phyloP scores from a whole-genome alignment of 1,139 yeast genomes.

The Pneumocystis sp. region DNA sequence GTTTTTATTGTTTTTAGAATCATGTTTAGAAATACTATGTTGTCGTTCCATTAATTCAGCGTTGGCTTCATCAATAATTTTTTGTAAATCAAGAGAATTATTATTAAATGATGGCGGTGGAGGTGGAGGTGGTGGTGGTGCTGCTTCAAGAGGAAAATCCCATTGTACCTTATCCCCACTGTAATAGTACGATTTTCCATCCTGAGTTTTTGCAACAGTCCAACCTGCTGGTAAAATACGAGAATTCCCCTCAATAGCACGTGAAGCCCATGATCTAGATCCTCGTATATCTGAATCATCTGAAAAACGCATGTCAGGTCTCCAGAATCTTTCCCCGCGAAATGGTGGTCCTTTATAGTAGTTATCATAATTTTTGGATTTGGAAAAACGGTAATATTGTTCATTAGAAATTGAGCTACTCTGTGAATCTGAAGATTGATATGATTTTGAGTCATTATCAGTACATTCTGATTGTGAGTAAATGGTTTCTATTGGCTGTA shows the following conservation, averaged over 20 bases:
- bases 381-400: background rate
- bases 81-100: slow-evolving; percentile 22
- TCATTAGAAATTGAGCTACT: background rate
- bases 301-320: background rate
- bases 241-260: background rate
- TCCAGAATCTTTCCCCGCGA: slow-evolving; percentile 3
- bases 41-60: slow-evolving; percentile 17
- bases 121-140: slow-evolving; percentile 8
- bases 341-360: background rate
- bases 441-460: slow-evolving; percentile 6
- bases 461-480: background rate
- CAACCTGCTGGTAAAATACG: slow-evolving; percentile 26
- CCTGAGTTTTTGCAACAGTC: slow-evolving; percentile 22
- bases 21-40: slow-evolving; percentile 14
- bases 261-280: background rate
- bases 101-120: slow-evolving; percentile 9
- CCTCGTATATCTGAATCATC: background rate
- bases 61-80: slow-evolving; percentile 32
- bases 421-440: background rate
- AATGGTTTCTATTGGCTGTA: background rate
- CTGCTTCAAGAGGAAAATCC: slow-evolving; percentile 35
- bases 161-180: slow-evolving; percentile 41
- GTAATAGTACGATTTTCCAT: slow-evolving; percentile 36
- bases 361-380: background rate
- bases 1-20: slow-evolving; percentile 16